Evolutionary conservation across 208 protist species (phyloP), one percentile per base, ranked within the genome.

Genomic region (Crithidia bombi): DNA sequence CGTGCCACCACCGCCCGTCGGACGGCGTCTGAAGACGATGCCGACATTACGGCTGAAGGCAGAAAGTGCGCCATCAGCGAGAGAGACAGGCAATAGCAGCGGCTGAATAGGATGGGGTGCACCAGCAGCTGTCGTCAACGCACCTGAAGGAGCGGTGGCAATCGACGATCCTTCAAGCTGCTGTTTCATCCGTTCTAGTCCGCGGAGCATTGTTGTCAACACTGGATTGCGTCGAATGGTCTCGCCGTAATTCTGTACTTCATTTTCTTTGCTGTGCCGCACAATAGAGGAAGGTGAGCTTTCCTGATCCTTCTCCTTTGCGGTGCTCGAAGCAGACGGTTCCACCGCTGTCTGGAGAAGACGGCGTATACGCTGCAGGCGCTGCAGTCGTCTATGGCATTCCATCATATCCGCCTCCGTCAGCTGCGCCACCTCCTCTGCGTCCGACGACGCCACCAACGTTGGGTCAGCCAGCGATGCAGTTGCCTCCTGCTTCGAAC

Each of bases 11-110:
- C 10, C 17, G 15, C 15, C 33, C 5, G n/a, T 41, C 4, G 54
- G 44, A 19, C 70, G 69, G 14, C 84, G 76, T 15, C 84, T 56
- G 35, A 82, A 82, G 51, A 84, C 62, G 26, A 86, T 54, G 41
- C 50, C 69, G 17, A 82, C 73, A 41, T 89, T 89, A 36, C 65
- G 76, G 17, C 76, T 72, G 46, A 83, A 82, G 17, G 82, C 64
- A n/a, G 62, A 65, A 30, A 89, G 58, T 36, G 69, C 58, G 14
- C 80, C 76, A 35, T 89, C 80, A 0, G 76, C 57, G 47, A 89
- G 70, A 17, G 76, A 78, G n/a, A 86, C 80, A 7, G 64, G 77
- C 17, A 44, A 65, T 14, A 69, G 56, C n/a, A 73, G 32, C 7
- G 52, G 62, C 55, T 66, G 49, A n/a, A 69, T 62, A 25, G 21